Conservation (phyloP, 495 filamentous ascomycete genomes). For the Penicillium pulvis region DNA sequence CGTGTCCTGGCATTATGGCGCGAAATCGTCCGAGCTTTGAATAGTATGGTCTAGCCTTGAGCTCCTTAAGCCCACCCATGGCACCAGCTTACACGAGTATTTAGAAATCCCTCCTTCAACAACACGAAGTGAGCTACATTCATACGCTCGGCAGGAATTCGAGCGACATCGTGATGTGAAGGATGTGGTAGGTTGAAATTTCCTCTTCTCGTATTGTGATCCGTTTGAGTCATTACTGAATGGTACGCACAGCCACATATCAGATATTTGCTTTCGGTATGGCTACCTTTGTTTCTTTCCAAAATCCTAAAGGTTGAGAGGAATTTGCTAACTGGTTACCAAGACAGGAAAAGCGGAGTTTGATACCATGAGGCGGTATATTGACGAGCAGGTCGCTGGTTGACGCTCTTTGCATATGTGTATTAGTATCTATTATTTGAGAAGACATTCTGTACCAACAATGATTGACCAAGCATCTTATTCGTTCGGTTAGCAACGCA, state of each 20-base stretch:
- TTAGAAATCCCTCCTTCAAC: conserved; percentile 45
- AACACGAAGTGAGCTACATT: conserved; percentile 64
- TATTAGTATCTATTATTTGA: neutral
- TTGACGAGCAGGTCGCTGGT: conserved; percentile 47
- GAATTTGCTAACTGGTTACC: conserved; percentile 7
- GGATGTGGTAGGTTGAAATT: conserved; percentile 59
- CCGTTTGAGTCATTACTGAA: conserved; percentile 15
- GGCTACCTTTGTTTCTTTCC: conserved; percentile 3
- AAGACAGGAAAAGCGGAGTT: conserved; percentile 64
- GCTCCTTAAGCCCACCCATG: neutral
- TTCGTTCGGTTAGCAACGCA: neutral
- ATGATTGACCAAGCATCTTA: neutral
- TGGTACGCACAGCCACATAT: conserved; percentile 47
- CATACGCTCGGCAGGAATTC: conserved; percentile 76
- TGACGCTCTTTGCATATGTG: conserved; percentile 10
- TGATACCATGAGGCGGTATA: conserved; percentile 57
- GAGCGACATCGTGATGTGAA: conserved; percentile 69
- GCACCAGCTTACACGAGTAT: neutral
- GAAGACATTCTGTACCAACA: neutral
- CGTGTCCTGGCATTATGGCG: conserved; percentile 43
- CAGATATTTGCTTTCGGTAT: conserved; percentile 59
- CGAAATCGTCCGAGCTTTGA: conserved; percentile 40
- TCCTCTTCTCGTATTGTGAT: neutral
- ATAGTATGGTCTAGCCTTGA: conserved; percentile 30
- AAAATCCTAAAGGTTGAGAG: neutral